These are phyloP conservation scores for Aspergillus baeticus DNA, from an alignment of 495 filamentous ascomycete species.

Conservation along the genomic window DNA sequence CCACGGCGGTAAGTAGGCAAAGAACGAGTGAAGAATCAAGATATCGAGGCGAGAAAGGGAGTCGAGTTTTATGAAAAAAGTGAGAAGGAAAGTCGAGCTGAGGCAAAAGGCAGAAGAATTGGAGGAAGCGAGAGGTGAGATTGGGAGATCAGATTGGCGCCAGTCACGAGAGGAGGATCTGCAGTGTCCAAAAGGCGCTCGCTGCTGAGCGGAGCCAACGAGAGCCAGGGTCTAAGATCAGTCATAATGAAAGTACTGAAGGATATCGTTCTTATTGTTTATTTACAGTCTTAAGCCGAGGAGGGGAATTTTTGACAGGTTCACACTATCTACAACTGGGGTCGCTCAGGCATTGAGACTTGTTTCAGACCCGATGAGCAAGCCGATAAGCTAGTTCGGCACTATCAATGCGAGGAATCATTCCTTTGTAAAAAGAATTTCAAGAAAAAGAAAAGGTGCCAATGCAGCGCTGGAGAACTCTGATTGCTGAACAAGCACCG, in stretches of 20 bases:
- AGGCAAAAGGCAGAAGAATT: neutral
- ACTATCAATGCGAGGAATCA: too few relatives aligned
- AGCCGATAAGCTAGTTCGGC: too few relatives aligned
- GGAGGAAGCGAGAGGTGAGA: neutral
- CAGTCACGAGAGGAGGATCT: constrained; percentile 14
- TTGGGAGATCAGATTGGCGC: constrained; percentile 3
- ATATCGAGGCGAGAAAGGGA: neutral
- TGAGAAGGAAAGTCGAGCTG: neutral
- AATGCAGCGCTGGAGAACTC: too few relatives aligned
- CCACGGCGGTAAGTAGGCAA: neutral
- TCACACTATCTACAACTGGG: too few relatives aligned
- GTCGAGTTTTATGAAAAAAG: neutral
- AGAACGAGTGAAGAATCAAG: neutral
- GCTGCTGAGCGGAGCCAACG: neutral
- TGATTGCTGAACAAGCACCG: too few relatives aligned
- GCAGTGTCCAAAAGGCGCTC: neutral
- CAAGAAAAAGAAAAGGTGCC: too few relatives aligned
- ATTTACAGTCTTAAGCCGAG: too few relatives aligned
- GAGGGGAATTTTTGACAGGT: too few relatives aligned
- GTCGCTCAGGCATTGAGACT: too few relatives aligned
- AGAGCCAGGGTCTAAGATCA: neutral
- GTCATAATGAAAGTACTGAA: neutral
- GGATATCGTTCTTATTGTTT: too few relatives aligned
- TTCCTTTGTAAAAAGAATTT: too few relatives aligned
- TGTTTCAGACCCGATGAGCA: too few relatives aligned